phyloP scores from a whole-genome alignment of 202 grass and related monocot genomes.

The Panicum virgatum region DNA sequence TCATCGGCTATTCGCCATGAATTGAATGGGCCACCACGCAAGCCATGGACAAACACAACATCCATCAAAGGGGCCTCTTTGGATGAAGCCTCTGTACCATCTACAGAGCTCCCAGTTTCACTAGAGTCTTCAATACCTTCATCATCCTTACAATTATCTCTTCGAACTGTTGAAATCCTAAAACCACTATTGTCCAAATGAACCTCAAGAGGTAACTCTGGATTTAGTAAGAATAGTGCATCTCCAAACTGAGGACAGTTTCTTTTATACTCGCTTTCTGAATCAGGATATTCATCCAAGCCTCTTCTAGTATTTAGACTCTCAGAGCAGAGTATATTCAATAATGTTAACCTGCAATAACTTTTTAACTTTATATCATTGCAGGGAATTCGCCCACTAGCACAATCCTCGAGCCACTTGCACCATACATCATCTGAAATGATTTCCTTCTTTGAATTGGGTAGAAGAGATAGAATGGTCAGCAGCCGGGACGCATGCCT shows the following conservation, averaged over 20 bases:
- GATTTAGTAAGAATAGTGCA: slow-evolving; percentile 87
- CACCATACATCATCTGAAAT: slow-evolving; percentile 72
- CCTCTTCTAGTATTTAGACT: slow-evolving; percentile 32
- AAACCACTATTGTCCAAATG: slow-evolving; percentile 49
- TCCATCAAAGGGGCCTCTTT: slow-evolving; percentile 53
- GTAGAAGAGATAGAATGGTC: slow-evolving; percentile 85
- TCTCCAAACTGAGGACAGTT: slow-evolving; percentile 81
- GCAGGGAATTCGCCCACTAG: slow-evolving; percentile 62
- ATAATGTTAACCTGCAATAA: slow-evolving; percentile 75
- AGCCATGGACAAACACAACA: slow-evolving; percentile 95
- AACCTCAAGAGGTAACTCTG: slow-evolving; percentile 66
- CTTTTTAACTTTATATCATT: slow-evolving; percentile 88
- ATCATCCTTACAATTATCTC: slow-evolving; percentile 41
- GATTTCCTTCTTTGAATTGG: slow-evolving; percentile 72
- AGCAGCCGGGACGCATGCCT: slow-evolving; percentile 82
- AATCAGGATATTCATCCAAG: slow-evolving; percentile 48
- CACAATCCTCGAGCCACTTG: slow-evolving; percentile 97
- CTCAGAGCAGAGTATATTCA: slow-evolving; percentile 67
- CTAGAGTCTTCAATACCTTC: slow-evolving; percentile 24
- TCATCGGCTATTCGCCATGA: slow-evolving; percentile 98
- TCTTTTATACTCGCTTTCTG: slow-evolving; percentile 56
- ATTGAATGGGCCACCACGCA: slow-evolving; percentile 92
- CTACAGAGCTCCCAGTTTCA: slow-evolving; percentile 35
- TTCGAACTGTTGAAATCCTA: slow-evolving; percentile 42
- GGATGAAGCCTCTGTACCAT: slow-evolving; percentile 20